Evolutionary conservation across 2,329 filamentous ascomycete genomes (phyloP).

Genomic region (Fusarium multiceps): DNA sequence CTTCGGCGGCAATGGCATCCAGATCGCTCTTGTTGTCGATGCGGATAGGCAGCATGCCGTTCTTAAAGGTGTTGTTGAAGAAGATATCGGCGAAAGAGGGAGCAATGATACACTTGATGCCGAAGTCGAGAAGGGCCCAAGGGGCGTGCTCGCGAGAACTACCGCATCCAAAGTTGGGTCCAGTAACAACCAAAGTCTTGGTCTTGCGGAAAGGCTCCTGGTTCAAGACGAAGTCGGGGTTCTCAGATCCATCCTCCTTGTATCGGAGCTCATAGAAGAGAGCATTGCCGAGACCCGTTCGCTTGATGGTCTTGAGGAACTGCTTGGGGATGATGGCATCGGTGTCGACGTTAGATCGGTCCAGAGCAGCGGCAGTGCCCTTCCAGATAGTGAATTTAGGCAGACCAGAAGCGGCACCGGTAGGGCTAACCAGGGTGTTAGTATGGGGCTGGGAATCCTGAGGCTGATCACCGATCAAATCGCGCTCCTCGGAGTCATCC

Average conservation of each 20-base stretch:
- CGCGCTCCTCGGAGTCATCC: constrained; percentile 63
- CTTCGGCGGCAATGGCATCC: constrained; percentile 78
- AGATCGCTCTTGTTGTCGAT: constrained; percentile 76
- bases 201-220: constrained; percentile 83
- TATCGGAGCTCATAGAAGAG: constrained; percentile 89
- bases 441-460: constrained; percentile 73
- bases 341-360: constrained; percentile 94
- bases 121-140: constrained; percentile 96
- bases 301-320: constrained; percentile 99
- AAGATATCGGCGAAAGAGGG: constrained; percentile 84
- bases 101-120: constrained; percentile 93
- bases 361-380: constrained; percentile 88
- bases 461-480: constrained; percentile 66
- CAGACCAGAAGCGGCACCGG: constrained; percentile 70
- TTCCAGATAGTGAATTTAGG: constrained; percentile 86
- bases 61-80: constrained; percentile 99
- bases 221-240: constrained; percentile 89
- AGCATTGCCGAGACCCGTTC: constrained; percentile 88
- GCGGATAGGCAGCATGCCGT: constrained; percentile 92
- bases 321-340: constrained; percentile 99
- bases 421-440: constrained; percentile 64
- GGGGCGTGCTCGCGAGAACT: constrained; percentile 94
- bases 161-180: constrained; percentile 95
- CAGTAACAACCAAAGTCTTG: constrained; percentile 92
- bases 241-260: constrained; percentile 77